Percentiles rank a stretch among this genome's conserved stretches.
Conservation (phyloP, 202 grass and related monocot genomes). For the Hordeum pubiflorum region DNA sequence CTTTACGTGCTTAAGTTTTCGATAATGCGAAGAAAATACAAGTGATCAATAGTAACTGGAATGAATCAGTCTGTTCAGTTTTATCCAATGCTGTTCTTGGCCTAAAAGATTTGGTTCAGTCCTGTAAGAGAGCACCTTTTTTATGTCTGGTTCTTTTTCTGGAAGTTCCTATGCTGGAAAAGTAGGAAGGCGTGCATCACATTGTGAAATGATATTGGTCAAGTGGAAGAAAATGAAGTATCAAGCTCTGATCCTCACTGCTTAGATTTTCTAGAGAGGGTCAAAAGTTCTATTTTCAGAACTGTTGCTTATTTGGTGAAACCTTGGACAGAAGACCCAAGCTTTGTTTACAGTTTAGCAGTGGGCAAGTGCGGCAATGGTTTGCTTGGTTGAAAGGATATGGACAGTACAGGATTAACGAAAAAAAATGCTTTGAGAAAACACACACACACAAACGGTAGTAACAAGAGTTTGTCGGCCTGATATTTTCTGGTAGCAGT, state of each 20-base stretch:
- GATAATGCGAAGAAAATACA: background rate
- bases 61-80: background rate
- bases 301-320: background rate
- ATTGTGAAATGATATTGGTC: background rate
- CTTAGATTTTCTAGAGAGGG: background rate
- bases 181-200: background rate
- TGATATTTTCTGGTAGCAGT: background rate
- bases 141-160: background rate
- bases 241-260: background rate
- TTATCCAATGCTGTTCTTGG: background rate
- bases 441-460: background rate
- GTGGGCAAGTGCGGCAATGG: background rate
- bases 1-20: background rate
- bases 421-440: background rate
- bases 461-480: background rate
- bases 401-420: background rate
- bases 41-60: background rate
- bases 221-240: background rate
- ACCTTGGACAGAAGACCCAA: background rate
- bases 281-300: background rate
- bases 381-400: background rate
- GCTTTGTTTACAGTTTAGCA: background rate
- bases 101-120: conserved; percentile 5
- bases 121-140: background rate
- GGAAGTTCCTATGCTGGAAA: background rate